These are phyloP conservation scores for Entonaema liquescens DNA, from an alignment of 495 filamentous ascomycete species.

Conservation along the genomic window DNA sequence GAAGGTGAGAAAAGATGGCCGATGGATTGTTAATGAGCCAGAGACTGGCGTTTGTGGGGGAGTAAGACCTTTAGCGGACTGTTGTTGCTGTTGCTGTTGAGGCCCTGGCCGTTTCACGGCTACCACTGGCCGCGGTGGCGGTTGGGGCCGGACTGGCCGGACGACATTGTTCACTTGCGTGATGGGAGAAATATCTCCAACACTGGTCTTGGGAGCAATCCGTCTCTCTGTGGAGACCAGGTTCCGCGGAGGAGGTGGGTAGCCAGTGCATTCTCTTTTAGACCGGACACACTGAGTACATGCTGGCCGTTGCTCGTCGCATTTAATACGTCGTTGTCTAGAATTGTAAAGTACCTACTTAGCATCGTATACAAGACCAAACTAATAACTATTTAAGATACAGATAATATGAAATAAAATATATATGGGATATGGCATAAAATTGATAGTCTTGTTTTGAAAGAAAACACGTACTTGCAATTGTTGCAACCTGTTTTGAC, in stretches of 20 bases:
- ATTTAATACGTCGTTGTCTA: conserved; percentile 71
- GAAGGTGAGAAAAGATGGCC: conserved; percentile 51
- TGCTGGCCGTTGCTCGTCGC: conserved; percentile 68
- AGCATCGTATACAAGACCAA: conserved; percentile 23
- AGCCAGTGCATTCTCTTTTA: conserved; percentile 59
- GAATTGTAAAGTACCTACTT: conserved; percentile 24
- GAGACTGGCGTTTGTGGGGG: conserved; percentile 49
- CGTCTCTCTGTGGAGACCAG: conserved; percentile 51
- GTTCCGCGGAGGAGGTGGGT: conserved; percentile 57
- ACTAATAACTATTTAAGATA: conserved; percentile 3
- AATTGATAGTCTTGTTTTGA: conserved; percentile 3
- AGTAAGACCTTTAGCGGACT: conserved; percentile 22
- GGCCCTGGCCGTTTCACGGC: neutral
- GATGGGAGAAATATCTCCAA: conserved; percentile 26
- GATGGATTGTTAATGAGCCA: conserved; percentile 38
- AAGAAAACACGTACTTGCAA: conserved; percentile 61
- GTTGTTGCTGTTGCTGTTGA: neutral
- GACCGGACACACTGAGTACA: conserved; percentile 66
- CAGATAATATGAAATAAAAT: neutral
- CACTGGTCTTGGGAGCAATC: conserved; percentile 56
- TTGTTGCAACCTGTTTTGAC: conserved; percentile 65
- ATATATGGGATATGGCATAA: neutral
- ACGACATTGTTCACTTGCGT: conserved; percentile 7
- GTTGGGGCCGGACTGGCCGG: conserved; percentile 9
- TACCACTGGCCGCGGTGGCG: conserved; percentile 4